These are phyloP conservation scores for Trypanosoma melophagium DNA, from an alignment of 208 protist species.

Conservation along the genomic window DNA sequence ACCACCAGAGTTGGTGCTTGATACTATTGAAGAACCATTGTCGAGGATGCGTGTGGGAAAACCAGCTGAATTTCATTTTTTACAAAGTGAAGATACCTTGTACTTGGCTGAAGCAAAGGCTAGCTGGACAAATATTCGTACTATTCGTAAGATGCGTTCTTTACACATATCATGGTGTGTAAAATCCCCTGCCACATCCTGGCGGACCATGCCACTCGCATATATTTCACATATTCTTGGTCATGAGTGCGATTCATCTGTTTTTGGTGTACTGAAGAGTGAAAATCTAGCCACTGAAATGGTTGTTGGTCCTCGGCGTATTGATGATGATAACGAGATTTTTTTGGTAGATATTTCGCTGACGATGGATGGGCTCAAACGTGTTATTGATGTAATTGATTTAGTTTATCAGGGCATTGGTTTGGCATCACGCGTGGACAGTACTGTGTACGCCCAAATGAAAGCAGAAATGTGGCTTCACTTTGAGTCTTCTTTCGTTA, in stretches of 20 bases:
- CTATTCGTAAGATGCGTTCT: constrained; percentile 51
- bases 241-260: constrained; percentile 90
- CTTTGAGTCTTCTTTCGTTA: constrained; percentile 60
- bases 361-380: constrained; percentile 51
- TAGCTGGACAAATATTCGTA: constrained; percentile 62
- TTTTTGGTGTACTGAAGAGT: constrained; percentile 83
- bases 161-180: constrained; percentile 68
- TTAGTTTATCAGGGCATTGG: constrained; percentile 70
- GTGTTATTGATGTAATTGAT: constrained; percentile 54
- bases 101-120: constrained; percentile 17
- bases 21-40: constrained; percentile 45
- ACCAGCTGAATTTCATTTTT: constrained; percentile 31
- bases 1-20: constrained; percentile 39
- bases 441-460: constrained; percentile 57
- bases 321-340: constrained; percentile 67
- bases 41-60: constrained; percentile 39
- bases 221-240: constrained; percentile 92
- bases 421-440: constrained; percentile 48
- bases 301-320: constrained; percentile 47
- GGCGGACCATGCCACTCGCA: constrained; percentile 53
- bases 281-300: constrained; percentile 68
- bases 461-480: constrained; percentile 46
- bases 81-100: constrained; percentile 28
- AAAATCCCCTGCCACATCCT: constrained; percentile 35
- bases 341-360: constrained; percentile 51